Evolutionary conservation across 1,284 basidiomycete genomes (phyloP).

Genomic region (Marasmius oreades): DNA sequence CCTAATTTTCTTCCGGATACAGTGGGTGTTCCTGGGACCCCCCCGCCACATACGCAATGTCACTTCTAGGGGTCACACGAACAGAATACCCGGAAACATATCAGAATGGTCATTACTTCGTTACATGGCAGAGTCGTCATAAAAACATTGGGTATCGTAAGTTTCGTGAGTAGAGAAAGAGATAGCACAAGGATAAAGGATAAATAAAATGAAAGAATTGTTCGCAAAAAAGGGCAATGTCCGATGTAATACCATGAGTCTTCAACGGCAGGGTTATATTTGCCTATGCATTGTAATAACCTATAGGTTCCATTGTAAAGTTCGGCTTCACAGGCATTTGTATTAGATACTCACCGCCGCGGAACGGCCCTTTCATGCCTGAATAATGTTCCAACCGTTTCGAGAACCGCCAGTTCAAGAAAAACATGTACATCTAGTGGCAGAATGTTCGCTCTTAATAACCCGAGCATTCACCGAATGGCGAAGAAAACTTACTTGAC

Average conservation of each 20-base stretch:
- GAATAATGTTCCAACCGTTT: slow-evolving; percentile 66
- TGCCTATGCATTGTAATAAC: slow-evolving; percentile 41
- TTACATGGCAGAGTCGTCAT: slow-evolving; percentile 6
- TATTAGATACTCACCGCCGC: slow-evolving; percentile 46
- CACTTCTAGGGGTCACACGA: slow-evolving; percentile 9
- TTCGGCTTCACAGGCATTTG: slow-evolving; percentile 8
- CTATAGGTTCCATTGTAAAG: slow-evolving; percentile 25
- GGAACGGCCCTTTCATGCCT: slow-evolving; percentile 58
- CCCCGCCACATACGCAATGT: too few relatives aligned
- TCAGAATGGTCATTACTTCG: slow-evolving; percentile 3
- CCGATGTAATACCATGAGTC: slow-evolving; percentile 19
- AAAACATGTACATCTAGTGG: slow-evolving; percentile 66
- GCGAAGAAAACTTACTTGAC: slow-evolving; percentile 51
- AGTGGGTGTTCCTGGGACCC: too few relatives aligned
- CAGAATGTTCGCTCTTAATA: slow-evolving; percentile 3
- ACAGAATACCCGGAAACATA: neutral
- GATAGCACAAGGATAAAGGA: slow-evolving; percentile 18
- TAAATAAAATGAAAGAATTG: slow-evolving; percentile 23
- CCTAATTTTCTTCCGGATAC: neutral
- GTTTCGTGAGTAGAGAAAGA: slow-evolving; percentile 19
- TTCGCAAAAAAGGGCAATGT: slow-evolving; percentile 22
- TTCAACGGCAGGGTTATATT: slow-evolving; percentile 11
- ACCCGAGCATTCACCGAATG: neutral
- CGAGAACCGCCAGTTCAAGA: slow-evolving; percentile 69
- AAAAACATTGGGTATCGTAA: slow-evolving; percentile 22